Conservation (phyloP, 2,329 filamentous ascomycete genomes). For the Botryotinia convoluta region DNA sequence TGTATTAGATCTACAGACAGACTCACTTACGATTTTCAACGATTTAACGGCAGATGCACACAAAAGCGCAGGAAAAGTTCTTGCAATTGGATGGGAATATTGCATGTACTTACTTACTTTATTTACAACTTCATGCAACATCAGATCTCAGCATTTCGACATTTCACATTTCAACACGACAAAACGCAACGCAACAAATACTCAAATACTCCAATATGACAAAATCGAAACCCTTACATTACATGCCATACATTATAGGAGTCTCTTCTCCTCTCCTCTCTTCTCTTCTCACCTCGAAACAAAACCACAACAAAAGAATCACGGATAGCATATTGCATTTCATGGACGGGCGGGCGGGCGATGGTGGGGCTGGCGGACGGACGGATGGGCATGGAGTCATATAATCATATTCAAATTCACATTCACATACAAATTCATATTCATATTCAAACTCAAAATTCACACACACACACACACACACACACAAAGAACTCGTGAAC, state of each 20-base stretch:
- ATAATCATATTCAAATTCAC: neutral
- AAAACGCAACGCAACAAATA: neutral
- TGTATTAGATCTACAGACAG: neutral
- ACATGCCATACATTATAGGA: neutral
- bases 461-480: too few relatives aligned
- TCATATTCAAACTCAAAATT: too few relatives aligned
- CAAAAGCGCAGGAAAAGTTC: neutral
- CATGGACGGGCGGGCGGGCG: neutral
- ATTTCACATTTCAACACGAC: neutral
- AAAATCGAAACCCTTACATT: neutral
- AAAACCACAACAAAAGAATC: neutral
- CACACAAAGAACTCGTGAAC: neutral
- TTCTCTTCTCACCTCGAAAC: neutral
- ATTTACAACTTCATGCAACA: neutral
- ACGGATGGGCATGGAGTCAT: neutral
- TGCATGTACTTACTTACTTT: neutral
- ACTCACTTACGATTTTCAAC: neutral
- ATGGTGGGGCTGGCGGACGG: neutral
- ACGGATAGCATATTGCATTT: neutral
- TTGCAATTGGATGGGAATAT: neutral
- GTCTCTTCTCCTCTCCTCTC: neutral
- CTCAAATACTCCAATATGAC: neutral
- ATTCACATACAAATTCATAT: neutral
- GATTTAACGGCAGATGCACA: neutral
- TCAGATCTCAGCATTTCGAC: neutral